These are phyloP conservation scores for Boletus coccyginus DNA, from an alignment of 768 basidiomycete species.

Conservation along the genomic window DNA sequence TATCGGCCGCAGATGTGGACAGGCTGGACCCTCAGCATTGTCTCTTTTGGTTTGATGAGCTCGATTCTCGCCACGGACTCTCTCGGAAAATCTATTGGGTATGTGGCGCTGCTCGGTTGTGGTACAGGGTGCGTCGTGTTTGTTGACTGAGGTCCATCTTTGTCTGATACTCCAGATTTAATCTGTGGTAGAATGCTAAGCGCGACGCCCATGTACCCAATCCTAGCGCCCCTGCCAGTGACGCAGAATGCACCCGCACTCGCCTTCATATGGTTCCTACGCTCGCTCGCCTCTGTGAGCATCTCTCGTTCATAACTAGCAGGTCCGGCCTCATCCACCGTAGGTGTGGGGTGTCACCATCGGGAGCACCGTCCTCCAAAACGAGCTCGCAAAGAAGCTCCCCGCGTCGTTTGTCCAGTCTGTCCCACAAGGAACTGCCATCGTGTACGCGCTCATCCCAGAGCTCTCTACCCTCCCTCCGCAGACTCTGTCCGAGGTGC, in stretches of 20 bases:
- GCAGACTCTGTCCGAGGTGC: slow-evolving; percentile 34
- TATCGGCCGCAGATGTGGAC: slow-evolving; percentile 34
- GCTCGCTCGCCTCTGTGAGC: slow-evolving; percentile 31
- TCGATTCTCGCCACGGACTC: slow-evolving; percentile 25
- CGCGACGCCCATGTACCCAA: slow-evolving; percentile 36
- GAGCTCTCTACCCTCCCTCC: slow-evolving; percentile 34
- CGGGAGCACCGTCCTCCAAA: slow-evolving; percentile 48
- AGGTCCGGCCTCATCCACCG: too few species aligned
- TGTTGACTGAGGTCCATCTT: too few species aligned
- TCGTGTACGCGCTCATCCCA: slow-evolving; percentile 48
- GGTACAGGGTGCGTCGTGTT: neutral
- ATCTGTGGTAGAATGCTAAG: neutral
- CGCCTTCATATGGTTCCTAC: neutral
- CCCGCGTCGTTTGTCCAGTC: slow-evolving; percentile 36
- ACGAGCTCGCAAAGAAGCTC: slow-evolving; percentile 40
- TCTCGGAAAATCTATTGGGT: slow-evolving; percentile 20
- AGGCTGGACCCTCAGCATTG: slow-evolving; percentile 30
- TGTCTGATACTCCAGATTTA: neutral
- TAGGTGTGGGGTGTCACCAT: slow-evolving; percentile 52
- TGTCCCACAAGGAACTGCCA: slow-evolving; percentile 37
- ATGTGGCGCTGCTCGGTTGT: neutral
- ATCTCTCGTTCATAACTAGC: neutral
- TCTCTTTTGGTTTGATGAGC: slow-evolving; percentile 37
- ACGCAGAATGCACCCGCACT: neutral
- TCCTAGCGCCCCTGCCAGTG: neutral